Conservation (phyloP, 768 basidiomycete genomes). For the Postia placenta region DNA sequence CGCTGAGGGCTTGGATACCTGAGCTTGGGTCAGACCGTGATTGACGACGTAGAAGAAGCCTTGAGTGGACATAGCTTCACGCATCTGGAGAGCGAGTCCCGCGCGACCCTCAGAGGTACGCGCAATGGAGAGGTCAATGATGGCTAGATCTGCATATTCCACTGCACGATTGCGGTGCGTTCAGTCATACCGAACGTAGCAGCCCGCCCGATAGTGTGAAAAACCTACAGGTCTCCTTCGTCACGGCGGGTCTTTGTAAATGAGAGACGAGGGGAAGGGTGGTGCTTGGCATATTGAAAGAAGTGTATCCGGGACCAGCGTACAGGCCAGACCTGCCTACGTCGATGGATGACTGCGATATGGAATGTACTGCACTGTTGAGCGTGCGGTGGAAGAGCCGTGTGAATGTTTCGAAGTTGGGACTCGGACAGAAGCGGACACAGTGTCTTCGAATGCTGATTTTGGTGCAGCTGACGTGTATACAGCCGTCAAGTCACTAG, state of each 20-base stretch:
- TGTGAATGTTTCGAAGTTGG: too few species aligned
- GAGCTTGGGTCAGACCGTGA: constrained; percentile 20
- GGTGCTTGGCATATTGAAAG: constrained; percentile 20
- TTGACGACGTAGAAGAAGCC: constrained; percentile 29
- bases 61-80: constrained; percentile 22
- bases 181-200: not conserved
- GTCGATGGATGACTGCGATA: too few species aligned
- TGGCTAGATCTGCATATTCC: constrained; percentile 26
- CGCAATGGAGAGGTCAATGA: constrained; percentile 25
- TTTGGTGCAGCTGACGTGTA: too few species aligned
- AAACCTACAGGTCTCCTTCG: constrained; percentile 29
- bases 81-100: constrained; percentile 18
- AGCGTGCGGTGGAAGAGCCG: too few species aligned
- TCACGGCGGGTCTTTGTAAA: constrained; percentile 29
- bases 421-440: too few species aligned
- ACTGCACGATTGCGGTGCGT: constrained; percentile 13
- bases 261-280: constrained; percentile 30
- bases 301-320: too few species aligned
- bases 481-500: too few species aligned
- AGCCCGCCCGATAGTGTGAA: not conserved
- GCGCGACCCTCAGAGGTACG: constrained; percentile 21
- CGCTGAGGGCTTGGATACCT: too few species aligned
- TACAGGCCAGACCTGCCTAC: too few species aligned
- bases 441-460: too few species aligned
- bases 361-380: too few species aligned